Base-by-base conservation (phyloP, 495 filamentous ascomycete species). In the Trichoderma orchidacearum region DNA sequence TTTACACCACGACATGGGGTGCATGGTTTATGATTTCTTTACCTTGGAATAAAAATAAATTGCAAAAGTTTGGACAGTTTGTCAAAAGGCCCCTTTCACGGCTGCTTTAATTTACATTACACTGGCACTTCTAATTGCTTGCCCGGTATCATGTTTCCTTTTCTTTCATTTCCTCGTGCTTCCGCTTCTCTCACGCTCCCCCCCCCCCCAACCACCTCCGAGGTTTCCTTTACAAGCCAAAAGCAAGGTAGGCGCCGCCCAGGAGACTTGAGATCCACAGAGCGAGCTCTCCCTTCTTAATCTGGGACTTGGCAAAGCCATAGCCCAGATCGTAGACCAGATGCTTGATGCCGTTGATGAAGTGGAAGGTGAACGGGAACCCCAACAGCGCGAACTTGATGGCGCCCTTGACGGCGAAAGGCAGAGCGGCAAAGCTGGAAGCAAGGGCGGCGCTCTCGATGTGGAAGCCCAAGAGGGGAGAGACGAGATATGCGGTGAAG, bases 331-430 rank as follows among this genome's bases (percentile, higher is more conserved):
- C 93, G 86, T 88, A 96, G 30, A 78, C 60, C 72, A 99, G 76
- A 78, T 97, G 93, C 64, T 90, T 82, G n/a, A 94, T 56, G 25
- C 94, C 93, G 73, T 95, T 96, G 61, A 90, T 67, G 58, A 69
- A 70, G 72, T 99, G 94, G 75, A 83, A 97, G 31, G 83, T 82
- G 70, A 99, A 96, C 18, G 91, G 92, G 69, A 86, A 78, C 36
- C 89, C 87, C 30, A 50, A 21, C 31, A 88, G 55, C 12, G 74
- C 60, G 56, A 80, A 70, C 82, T 99, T 99, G 58, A 88, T 61
- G n/a, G 65, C 64, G 52, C 86, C 64, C 80, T 93, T 89, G 58
- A 76, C 76, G 48, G 76, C 72, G 23, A 85, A 34, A 6, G 90
- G 87, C 60, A 90, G 81, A 50, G 82, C 72, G 30, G 76, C 92